Evolutionary conservation across 345 rosid species (phyloP).

Genomic region (Noccaea bulbosa): DNA sequence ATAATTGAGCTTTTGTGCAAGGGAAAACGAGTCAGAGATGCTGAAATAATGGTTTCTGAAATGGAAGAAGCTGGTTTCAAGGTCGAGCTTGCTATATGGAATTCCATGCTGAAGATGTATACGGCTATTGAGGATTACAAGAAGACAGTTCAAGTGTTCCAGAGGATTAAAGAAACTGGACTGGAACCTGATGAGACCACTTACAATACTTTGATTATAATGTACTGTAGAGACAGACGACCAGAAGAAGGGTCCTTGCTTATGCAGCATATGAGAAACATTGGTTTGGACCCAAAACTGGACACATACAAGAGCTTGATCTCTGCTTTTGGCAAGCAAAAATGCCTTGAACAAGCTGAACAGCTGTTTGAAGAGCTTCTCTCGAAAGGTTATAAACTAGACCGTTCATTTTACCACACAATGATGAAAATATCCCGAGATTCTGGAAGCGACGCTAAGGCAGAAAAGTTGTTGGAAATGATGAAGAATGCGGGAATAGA

Average conservation of each 20-base stretch:
- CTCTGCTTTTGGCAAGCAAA: constrained; percentile 84
- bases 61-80: constrained; percentile 89
- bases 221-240: constrained; percentile 88
- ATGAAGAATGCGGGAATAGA: constrained; percentile 87
- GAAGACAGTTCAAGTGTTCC: constrained; percentile 73
- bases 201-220: constrained; percentile 75
- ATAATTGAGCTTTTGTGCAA: constrained; percentile 74
- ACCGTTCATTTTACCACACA: constrained; percentile 85
- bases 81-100: constrained; percentile 86
- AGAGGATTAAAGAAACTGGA: constrained; percentile 64
- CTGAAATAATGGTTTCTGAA: constrained; percentile 84
- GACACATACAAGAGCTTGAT: constrained; percentile 93
- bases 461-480: constrained; percentile 64
- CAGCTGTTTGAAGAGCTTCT: constrained; percentile 70
- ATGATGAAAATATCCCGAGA: constrained; percentile 91
- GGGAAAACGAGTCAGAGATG: constrained; percentile 84
- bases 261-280: constrained; percentile 77
- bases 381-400: constrained; percentile 70
- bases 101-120: constrained; percentile 86
- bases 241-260: constrained; percentile 82
- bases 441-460: constrained; percentile 73
- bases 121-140: constrained; percentile 73
- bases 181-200: constrained; percentile 86
- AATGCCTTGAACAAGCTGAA: constrained; percentile 73
- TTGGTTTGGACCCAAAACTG: constrained; percentile 74